Percentiles rank a stretch among this genome's conserved stretches.
These are phyloP conservation scores for Rhizophagus prolifer DNA, from an alignment of 192 early-diverging fungal species.

Conservation along the genomic window DNA sequence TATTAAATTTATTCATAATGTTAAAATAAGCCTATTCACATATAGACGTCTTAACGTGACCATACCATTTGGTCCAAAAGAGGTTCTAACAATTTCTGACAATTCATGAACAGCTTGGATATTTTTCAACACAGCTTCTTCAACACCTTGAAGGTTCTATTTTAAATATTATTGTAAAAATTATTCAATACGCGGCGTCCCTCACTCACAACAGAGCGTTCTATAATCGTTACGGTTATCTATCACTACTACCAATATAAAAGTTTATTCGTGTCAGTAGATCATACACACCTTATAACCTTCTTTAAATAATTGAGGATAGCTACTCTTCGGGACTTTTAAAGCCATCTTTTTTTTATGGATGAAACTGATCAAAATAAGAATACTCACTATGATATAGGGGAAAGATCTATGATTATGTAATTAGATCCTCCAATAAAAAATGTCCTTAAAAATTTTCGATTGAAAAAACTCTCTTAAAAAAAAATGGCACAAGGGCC, in stretches of 20 bases:
- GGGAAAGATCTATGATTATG: not conserved
- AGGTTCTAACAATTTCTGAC: conserved; percentile 90
- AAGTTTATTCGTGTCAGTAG: no score
- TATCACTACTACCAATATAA: no score
- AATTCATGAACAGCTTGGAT: conserved; percentile 94
- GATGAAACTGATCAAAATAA: not conserved
- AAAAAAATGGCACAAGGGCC: conserved; percentile 12
- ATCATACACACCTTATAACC: conserved; percentile 68
- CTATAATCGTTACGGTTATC: no score
- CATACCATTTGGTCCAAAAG: conserved; percentile 92
- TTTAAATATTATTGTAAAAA: not conserved
- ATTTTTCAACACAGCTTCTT: conserved; percentile 94
- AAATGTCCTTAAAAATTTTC: not conserved
- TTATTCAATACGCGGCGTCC: not conserved
- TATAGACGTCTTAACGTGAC: not conserved
- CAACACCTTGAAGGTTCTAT: conserved; percentile 90
- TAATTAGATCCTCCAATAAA: not conserved
- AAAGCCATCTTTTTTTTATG: conserved; percentile 67
- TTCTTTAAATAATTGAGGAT: conserved; percentile 88
- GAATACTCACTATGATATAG: no score
- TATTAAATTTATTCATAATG: conserved; percentile 30
- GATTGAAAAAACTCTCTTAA: not conserved
- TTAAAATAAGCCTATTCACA: not conserved
- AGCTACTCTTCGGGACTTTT: conserved; percentile 81
- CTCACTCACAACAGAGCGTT: not conserved